Evolutionary conservation across 176 grass and related monocot genomes (phyloP).

Genomic region (Thinopyrum elongatum): DNA sequence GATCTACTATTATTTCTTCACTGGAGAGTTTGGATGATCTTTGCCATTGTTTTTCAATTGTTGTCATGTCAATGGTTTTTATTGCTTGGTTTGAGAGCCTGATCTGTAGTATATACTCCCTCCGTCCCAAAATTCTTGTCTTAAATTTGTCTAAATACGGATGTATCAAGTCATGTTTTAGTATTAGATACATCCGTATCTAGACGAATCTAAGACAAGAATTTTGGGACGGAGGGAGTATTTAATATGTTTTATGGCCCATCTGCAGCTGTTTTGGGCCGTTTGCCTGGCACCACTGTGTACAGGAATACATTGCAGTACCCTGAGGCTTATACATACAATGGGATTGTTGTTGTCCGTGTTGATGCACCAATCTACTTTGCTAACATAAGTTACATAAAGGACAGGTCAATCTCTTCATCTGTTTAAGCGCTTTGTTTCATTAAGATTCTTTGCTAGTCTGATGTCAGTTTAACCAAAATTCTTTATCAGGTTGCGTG

Average conservation of each 20-base stretch:
- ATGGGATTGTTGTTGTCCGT: slow-evolving; percentile 85
- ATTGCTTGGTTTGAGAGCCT: background rate
- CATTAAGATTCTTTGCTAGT: background rate
- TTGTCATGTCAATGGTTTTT: background rate
- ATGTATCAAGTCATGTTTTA: no score
- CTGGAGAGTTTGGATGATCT: background rate
- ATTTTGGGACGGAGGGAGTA: no score
- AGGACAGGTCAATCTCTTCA: slow-evolving; percentile 65
- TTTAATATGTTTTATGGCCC: slow-evolving; percentile 11
- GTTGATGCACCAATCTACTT: slow-evolving; percentile 97
- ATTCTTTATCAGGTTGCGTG: slow-evolving; percentile 65
- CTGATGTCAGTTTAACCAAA: slow-evolving; percentile 20
- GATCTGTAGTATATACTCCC: background rate
- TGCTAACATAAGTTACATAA: slow-evolving; percentile 94
- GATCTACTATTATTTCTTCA: background rate
- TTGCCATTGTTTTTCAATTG: background rate
- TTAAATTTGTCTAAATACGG: no score
- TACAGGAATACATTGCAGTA: slow-evolving; percentile 91
- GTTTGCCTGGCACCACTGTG: slow-evolving; percentile 88
- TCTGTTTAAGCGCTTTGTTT: slow-evolving; percentile 1
- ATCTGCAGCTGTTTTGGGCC: slow-evolving; percentile 79
- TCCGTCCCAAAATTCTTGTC: no score
- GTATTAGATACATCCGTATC: no score
- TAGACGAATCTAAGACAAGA: no score
- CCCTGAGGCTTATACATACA: slow-evolving; percentile 88